Evolutionary conservation across 441 rosid genomes (phyloP).

Genomic region (Euphorbia corollata): DNA sequence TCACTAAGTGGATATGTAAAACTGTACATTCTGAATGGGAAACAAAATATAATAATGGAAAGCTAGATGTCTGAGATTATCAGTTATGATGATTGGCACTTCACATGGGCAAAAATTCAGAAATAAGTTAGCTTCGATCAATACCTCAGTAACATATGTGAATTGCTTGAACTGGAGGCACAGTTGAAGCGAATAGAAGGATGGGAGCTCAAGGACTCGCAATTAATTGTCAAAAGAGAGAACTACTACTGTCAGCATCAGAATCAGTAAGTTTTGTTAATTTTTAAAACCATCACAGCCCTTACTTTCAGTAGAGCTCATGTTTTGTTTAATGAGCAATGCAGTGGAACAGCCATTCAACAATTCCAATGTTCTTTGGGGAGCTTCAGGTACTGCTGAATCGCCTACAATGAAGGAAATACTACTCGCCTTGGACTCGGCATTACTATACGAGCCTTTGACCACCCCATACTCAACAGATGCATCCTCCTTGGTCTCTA

Average conservation of each 20-base stretch:
- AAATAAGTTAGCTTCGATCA: slow-evolving; percentile 31
- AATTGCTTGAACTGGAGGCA: slow-evolving; percentile 25
- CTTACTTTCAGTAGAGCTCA: slow-evolving; percentile 9
- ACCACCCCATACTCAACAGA: slow-evolving; percentile 11
- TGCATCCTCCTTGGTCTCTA: slow-evolving; percentile 11
- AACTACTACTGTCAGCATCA: slow-evolving; percentile 10
- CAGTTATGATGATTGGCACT: slow-evolving; percentile 8
- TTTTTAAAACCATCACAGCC: slow-evolving; percentile 15
- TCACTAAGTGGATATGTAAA: slow-evolving; percentile 12
- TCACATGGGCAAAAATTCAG: background rate
- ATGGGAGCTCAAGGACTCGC: slow-evolving; percentile 23
- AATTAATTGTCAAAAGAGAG: background rate
- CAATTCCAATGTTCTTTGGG: slow-evolving; percentile 6
- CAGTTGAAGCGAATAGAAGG: slow-evolving; percentile 22
- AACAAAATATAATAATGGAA: background rate
- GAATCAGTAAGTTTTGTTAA: slow-evolving; percentile 16
- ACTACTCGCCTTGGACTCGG: slow-evolving; percentile 6
- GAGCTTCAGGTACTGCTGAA: slow-evolving; percentile 18
- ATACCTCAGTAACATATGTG: slow-evolving; percentile 26
- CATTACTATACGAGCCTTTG: slow-evolving; percentile 12
- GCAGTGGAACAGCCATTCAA: slow-evolving; percentile 9
- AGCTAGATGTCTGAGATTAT: background rate
- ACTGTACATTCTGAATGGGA: slow-evolving; percentile 19
- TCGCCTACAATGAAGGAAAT: slow-evolving; percentile 8
- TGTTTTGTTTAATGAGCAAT: slow-evolving; percentile 12